These are phyloP conservation scores for Rhodomyrtus tomentosa DNA, from an alignment of 345 rosid species.

Conservation along the genomic window DNA sequence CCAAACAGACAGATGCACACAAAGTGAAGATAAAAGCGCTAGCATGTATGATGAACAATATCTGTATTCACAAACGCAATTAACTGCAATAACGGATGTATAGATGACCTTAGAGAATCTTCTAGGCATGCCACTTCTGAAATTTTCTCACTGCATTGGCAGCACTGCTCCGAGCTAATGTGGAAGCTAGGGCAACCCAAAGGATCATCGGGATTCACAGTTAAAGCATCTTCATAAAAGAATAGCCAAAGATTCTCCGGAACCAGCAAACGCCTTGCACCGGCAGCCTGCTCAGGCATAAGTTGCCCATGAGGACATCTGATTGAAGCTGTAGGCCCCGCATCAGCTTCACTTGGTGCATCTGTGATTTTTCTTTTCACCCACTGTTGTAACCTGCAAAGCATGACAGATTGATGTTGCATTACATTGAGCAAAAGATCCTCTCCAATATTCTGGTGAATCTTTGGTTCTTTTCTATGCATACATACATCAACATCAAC, in stretches of 20 bases:
- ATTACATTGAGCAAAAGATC: neutral
- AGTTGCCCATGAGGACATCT: slow-evolving; percentile 70
- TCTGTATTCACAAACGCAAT: neutral
- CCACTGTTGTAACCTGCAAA: slow-evolving; percentile 94
- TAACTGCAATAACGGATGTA: slow-evolving; percentile 1
- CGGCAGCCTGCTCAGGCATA: slow-evolving; percentile 83
- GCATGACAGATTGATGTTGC: neutral
- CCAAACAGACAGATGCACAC: neutral
- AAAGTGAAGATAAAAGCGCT: neutral
- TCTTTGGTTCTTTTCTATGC: neutral
- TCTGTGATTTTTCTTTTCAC: slow-evolving; percentile 79
- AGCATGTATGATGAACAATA: neutral
- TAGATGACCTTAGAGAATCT: slow-evolving; percentile 66
- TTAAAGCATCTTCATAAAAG: slow-evolving; percentile 62
- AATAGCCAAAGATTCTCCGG: slow-evolving; percentile 87
- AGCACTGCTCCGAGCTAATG: slow-evolving; percentile 50
- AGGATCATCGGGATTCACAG: slow-evolving; percentile 54
- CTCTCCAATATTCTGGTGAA: neutral
- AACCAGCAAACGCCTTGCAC: slow-evolving; percentile 77
- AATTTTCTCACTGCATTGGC: slow-evolving; percentile 61
- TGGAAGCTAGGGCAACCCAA: slow-evolving; percentile 43
- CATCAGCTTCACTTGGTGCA: slow-evolving; percentile 89
- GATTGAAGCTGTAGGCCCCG: slow-evolving; percentile 66
- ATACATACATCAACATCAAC: no score
- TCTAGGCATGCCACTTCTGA: slow-evolving; percentile 86